A percentile compares a stretch with the other conserved stretches of the same genome.
phyloP scores from a whole-genome alignment of 2,329 filamentous ascomycete genomes.

The Neofusicoccum sp. region DNA sequence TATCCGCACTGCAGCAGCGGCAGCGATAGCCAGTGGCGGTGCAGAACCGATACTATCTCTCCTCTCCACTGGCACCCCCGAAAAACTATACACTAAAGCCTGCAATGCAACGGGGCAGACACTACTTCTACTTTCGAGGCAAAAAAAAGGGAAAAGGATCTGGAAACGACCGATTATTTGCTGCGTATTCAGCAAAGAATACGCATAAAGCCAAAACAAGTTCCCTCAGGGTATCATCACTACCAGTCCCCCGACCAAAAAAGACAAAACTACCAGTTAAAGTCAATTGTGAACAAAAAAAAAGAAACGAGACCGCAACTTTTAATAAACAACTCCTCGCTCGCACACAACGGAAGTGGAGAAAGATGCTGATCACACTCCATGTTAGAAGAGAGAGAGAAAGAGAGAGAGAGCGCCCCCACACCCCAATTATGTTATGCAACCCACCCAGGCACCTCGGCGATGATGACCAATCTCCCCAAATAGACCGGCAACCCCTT shows the following conservation, averaged over 20 bases:
- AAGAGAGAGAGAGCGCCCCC: background rate
- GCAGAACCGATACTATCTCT: too few relatives aligned
- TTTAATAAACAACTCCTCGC: background rate
- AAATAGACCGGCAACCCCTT: background rate
- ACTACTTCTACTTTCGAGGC: too few relatives aligned
- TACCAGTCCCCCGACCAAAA: background rate
- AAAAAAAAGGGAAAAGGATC: too few relatives aligned
- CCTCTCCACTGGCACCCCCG: too few relatives aligned
- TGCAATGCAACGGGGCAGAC: too few relatives aligned
- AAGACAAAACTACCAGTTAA: background rate
- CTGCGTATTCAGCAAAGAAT: too few relatives aligned
- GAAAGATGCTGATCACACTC: background rate
- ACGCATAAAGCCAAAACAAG: background rate
- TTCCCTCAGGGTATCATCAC: slow-evolving; percentile 15
- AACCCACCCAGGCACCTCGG: too few relatives aligned
- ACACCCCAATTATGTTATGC: background rate
- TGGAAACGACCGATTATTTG: too few relatives aligned
- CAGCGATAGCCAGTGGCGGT: too few relatives aligned
- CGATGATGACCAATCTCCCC: background rate
- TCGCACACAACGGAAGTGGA: background rate
- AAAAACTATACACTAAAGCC: too few relatives aligned
- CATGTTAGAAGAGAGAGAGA: too few relatives aligned
- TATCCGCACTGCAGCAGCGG: too few relatives aligned
- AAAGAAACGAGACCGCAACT: background rate
- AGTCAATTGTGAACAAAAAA: background rate